Percentiles rank a stretch among this genome's conserved stretches.
Evolutionary conservation across 108 stramenopile genomes (phyloP).

Genomic region (Skeletonema costatum): DNA sequence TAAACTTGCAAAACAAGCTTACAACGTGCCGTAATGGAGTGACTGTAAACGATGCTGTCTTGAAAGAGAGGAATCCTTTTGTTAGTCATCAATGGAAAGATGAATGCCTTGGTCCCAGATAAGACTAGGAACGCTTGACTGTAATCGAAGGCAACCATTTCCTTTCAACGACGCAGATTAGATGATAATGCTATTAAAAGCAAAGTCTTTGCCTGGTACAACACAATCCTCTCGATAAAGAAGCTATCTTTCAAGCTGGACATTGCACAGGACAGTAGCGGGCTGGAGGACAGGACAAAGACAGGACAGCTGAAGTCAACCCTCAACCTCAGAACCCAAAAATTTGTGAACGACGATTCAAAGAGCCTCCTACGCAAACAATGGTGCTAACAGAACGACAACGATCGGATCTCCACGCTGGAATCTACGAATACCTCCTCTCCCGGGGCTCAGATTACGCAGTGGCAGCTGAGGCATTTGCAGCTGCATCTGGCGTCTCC

Average conservation of each 20-base stretch:
- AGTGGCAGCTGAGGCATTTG: conserved; percentile 65
- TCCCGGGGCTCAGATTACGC: conserved; percentile 64
- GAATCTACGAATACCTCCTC: conserved; percentile 85
- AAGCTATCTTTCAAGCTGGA: no score
- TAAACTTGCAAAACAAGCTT: conserved; percentile 29
- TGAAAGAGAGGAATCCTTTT: conserved; percentile 39
- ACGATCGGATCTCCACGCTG: conserved; percentile 79
- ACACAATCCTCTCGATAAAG: no score
- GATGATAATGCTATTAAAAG: not conserved
- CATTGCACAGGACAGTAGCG: no score
- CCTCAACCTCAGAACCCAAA: no score
- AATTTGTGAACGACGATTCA: no score
- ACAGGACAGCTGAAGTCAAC: no score
- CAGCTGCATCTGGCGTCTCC: conserved; percentile 49
- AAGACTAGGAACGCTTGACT: conserved; percentile 20
- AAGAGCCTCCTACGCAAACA: not conserved
- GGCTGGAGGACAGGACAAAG: no score
- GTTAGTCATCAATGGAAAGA: conserved; percentile 49
- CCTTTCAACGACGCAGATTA: not conserved
- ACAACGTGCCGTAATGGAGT: conserved; percentile 37
- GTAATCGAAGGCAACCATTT: conserved; percentile 41
- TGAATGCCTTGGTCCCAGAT: conserved; percentile 14
- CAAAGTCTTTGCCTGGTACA: not conserved
- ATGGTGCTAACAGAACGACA: conserved; percentile 91
- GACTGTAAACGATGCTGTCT: conserved; percentile 47